Percentiles rank a stretch among this genome's conserved stretches.
These are phyloP conservation scores for Talaromyces marneffei DNA, from an alignment of 2,329 filamentous ascomycete species.

Conservation along the genomic window DNA sequence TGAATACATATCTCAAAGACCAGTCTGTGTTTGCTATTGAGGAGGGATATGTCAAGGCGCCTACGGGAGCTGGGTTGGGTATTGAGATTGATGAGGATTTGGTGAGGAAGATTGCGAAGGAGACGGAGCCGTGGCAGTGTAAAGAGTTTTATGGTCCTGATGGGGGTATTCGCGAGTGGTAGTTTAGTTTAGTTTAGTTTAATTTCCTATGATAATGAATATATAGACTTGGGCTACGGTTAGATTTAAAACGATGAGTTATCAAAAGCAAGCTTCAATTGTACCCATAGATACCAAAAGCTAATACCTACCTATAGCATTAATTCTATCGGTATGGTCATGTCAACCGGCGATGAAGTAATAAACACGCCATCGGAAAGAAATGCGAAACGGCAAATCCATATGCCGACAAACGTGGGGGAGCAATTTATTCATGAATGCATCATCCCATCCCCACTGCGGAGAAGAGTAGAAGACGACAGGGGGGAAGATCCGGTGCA, in stretches of 20 bases:
- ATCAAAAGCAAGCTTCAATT: background rate
- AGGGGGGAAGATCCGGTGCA: background rate
- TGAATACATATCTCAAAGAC: slow-evolving; percentile 62
- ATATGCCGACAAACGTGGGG: slow-evolving; percentile 5
- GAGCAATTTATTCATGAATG: background rate
- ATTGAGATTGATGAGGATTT: slow-evolving; percentile 67
- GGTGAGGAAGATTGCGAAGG: slow-evolving; percentile 54
- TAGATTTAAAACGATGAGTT: background rate
- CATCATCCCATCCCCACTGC: background rate
- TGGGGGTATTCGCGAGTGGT: slow-evolving; percentile 65
- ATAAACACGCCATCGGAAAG: slow-evolving; percentile 4
- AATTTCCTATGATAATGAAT: background rate
- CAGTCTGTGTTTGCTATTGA: slow-evolving; percentile 60
- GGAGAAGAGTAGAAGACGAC: background rate
- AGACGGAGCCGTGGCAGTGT: slow-evolving; percentile 58
- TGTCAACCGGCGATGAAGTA: too few relatives aligned
- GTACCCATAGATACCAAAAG: background rate
- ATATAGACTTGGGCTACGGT: background rate
- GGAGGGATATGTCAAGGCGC: slow-evolving; percentile 59
- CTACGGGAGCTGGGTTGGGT: slow-evolving; percentile 58
- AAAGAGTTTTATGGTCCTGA: slow-evolving; percentile 64
- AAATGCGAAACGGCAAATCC: slow-evolving; percentile 4
- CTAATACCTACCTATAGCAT: background rate
- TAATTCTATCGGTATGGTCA: too few relatives aligned
- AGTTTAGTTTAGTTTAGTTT: slow-evolving; percentile 20